Conservation (phyloP, 2,329 filamentous ascomycete species). For the Fusarium dlaminii region DNA sequence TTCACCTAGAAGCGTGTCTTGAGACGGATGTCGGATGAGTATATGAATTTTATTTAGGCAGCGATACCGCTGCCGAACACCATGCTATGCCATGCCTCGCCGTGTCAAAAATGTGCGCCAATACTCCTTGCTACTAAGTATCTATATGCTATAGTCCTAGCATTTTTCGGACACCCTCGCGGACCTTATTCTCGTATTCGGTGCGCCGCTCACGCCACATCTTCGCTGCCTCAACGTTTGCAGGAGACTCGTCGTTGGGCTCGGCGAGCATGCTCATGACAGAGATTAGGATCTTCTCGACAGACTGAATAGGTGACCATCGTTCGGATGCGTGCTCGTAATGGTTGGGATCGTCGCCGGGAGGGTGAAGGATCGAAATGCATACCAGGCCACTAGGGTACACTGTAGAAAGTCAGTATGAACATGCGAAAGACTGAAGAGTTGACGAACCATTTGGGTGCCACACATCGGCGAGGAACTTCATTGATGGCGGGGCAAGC, state of each 20-base stretch:
- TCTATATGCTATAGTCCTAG: conserved; percentile 69
- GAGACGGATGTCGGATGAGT: conserved; percentile 19
- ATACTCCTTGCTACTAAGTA: conserved; percentile 27
- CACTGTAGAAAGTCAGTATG: conserved; percentile 62
- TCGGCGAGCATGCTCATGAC: conserved; percentile 99
- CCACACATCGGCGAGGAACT: conserved; percentile 92
- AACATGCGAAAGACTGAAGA: neutral
- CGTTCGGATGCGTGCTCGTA: conserved; percentile 96
- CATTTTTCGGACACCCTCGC: conserved; percentile 81
- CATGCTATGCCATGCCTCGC: conserved; percentile 37
- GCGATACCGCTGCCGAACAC: conserved; percentile 38
- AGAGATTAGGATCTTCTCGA: conserved; percentile 95
- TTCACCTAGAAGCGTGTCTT: conserved; percentile 36
- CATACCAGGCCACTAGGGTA: conserved; percentile 93
- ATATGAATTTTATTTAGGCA: conserved; percentile 39
- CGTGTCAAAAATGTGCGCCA: conserved; percentile 36
- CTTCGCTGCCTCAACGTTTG: conserved; percentile 94
- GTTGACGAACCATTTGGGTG: conserved; percentile 84
- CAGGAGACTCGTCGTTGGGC: conserved; percentile 94
- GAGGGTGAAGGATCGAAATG: conserved; percentile 97
- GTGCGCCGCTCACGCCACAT: conserved; percentile 89
- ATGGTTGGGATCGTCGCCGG: conserved; percentile 97
- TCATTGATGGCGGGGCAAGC: conserved; percentile 95
- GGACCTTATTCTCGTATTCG: conserved; percentile 88
- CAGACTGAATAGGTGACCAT: conserved; percentile 96